Base-by-base conservation (phyloP, 2,329 filamentous ascomycete genomes). In the Penicillium sp. region DNA sequence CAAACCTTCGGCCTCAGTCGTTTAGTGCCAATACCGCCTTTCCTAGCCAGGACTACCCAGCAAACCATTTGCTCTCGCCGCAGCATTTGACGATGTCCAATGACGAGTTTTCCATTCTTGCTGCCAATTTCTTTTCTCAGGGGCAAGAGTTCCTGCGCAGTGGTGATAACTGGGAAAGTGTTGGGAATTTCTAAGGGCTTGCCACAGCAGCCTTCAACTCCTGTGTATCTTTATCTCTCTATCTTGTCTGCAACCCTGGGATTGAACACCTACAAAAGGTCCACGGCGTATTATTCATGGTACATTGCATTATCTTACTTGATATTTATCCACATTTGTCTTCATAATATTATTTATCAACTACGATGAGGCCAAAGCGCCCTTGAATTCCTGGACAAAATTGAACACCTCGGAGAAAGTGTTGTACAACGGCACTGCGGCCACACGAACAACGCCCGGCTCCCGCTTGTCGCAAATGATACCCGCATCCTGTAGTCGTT, bases 401-500 rank as follows among this genome's bases (percentile, higher is more conserved):
- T 68, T 71, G 75, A 75, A 85, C 3, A 91, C 86, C 69, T 96
- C 91, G 59, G 82, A 81, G 71, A 89, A 95, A 1, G 83, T 86
- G 69, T 93, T 93, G 74, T 95, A 96, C 63, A 96, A 73, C 4
- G 92, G 91, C 48, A 88, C 87, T 1, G 92, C 91, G 1, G 91
- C 90, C 0, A 94, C 86, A 3, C 91, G 81, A 37, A 96, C 87
- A 19, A 96, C 91, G 70, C 91, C 87, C 1, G 92, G 91, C 74
- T 89, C 89, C 56, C 91, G 80, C 81, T 93, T 89, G 69, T 96
- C 92, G 47, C 89, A 87, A 4, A 94, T 83, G 3, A 94, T 87
- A 1, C 88, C 89, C 0, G 83, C 82, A n/a, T 85, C 80, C 65
- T 90, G 85, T 45, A 96, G 73, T 37, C 81, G 82, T 38, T 79